These are phyloP conservation scores for Zasmidium angulare DNA, from an alignment of 2,329 filamentous ascomycete genomes.

Conservation along the genomic window DNA sequence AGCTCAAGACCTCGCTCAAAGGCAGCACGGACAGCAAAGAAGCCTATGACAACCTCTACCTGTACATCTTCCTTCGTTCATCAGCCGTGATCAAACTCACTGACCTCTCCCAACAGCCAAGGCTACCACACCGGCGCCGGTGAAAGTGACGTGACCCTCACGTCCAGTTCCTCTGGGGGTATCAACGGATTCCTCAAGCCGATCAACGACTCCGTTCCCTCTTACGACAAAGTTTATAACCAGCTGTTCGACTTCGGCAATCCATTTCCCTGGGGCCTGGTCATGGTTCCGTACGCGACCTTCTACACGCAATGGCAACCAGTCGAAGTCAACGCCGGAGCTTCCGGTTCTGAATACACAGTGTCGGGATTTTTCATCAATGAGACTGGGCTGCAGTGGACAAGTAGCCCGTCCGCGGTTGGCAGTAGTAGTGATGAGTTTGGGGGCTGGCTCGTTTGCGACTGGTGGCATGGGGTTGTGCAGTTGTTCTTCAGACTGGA, in stretches of 20 bases:
- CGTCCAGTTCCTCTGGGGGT: conserved; percentile 11
- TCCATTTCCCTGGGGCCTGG: conserved; percentile 28
- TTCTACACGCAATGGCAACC: conserved; percentile 36
- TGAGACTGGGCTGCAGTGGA: conserved; percentile 35
- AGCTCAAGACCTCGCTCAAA: conserved; percentile 31
- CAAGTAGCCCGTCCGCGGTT: conserved; percentile 9
- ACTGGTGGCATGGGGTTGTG: conserved; percentile 35
- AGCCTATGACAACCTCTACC: conserved; percentile 30
- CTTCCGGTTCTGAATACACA: conserved; percentile 8
- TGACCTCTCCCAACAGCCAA: conserved; percentile 3
- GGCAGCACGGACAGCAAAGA: conserved; percentile 21
- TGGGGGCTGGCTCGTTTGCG: conserved; percentile 34
- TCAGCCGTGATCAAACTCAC: neutral
- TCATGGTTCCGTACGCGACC: conserved; percentile 19
- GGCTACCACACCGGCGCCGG: conserved; percentile 33
- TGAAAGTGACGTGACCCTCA: conserved; percentile 31
- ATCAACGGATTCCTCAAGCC: conserved; percentile 28
- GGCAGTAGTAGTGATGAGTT: conserved; percentile 21
- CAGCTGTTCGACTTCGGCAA: conserved; percentile 35
- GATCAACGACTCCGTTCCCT: conserved; percentile 25
- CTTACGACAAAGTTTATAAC: conserved; percentile 21
- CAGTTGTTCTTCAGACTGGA: conserved; percentile 35
- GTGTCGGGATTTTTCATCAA: conserved; percentile 28
- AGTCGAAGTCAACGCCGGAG: conserved; percentile 32
- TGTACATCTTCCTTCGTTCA: conserved; percentile 10